phyloP scores from a whole-genome alignment of 1,139 yeast species.

The Hansenula sp. region DNA sequence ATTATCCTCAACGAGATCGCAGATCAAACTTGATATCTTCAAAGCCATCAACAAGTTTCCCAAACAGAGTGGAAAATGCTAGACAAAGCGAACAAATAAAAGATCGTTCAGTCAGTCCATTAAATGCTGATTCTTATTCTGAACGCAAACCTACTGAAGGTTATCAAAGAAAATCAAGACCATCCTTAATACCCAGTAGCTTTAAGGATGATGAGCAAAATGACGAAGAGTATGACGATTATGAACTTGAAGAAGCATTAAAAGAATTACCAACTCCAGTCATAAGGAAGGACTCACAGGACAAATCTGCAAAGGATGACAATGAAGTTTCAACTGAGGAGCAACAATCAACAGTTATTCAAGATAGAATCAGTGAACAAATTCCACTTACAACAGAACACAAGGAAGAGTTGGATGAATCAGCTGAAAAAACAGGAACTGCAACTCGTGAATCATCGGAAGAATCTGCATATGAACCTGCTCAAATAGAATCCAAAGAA shows the following conservation, averaged over 20 bases:
- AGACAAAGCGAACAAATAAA: background rate
- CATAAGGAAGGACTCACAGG: background rate
- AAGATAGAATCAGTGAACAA: conserved; percentile 7
- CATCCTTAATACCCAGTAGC: conserved; percentile 23
- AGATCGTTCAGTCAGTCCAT: conserved; percentile 2
- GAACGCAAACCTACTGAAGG: background rate
- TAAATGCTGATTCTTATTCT: background rate
- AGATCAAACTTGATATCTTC: background rate
- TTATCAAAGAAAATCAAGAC: conserved; percentile 6
- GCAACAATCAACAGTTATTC: background rate
- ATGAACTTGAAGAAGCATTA: conserved; percentile 4
- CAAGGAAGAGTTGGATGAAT: conserved; percentile 13
- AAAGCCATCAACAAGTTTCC: background rate
- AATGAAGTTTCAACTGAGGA: background rate
- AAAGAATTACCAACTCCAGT: background rate
- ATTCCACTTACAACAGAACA: conserved; percentile 15
- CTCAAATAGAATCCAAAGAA: too few relatives aligned
- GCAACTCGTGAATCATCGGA: background rate
- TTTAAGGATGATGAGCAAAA: conserved; percentile 16
- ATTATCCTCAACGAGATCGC: conserved; percentile 2
- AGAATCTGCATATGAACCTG: background rate
- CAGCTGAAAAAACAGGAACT: background rate
- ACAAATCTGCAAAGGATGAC: background rate
- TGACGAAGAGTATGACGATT: conserved; percentile 19
- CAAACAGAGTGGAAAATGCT: background rate